phyloP scores from a whole-genome alignment of 768 basidiomycete genomes.

The Collybia sordida region DNA sequence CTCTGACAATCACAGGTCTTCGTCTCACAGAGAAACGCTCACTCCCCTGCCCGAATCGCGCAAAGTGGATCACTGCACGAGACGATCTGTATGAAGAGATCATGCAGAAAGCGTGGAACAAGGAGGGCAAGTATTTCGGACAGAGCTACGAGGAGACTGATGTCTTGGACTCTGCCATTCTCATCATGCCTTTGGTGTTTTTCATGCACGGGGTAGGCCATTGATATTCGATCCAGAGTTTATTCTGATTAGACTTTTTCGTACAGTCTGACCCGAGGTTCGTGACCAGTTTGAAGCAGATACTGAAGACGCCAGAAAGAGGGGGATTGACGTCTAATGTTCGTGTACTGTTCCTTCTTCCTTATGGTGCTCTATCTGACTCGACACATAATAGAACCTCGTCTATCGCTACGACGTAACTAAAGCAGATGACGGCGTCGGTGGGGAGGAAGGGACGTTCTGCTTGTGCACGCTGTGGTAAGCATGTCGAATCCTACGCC shows the following conservation, averaged over 20 bases:
- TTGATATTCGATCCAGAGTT: neutral
- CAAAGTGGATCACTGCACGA: slow-evolving; percentile 71
- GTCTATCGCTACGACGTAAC: slow-evolving; percentile 88
- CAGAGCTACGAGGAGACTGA: slow-evolving; percentile 90
- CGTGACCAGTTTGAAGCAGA: slow-evolving; percentile 77
- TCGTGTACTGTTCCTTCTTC: slow-evolving; percentile 16
- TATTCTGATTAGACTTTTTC: neutral
- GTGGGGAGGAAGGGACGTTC: slow-evolving; percentile 95
- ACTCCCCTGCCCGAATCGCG: slow-evolving; percentile 76
- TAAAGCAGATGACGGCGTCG: slow-evolving; percentile 90
- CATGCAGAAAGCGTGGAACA: slow-evolving; percentile 86
- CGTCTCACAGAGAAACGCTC: slow-evolving; percentile 95
- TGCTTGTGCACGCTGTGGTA: slow-evolving; percentile 85
- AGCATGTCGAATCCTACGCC: slow-evolving; percentile 10
- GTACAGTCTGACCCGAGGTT: slow-evolving; percentile 84
- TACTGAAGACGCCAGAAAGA: slow-evolving; percentile 84
- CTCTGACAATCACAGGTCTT: slow-evolving; percentile 44
- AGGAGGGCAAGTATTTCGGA: slow-evolving; percentile 64
- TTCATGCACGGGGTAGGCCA: slow-evolving; percentile 74
- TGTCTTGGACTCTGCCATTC: slow-evolving; percentile 81
- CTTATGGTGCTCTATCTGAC: neutral
- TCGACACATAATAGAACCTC: slow-evolving; percentile 50
- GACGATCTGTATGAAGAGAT: slow-evolving; percentile 92
- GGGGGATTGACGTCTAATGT: slow-evolving; percentile 92
- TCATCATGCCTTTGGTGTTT: slow-evolving; percentile 93